A percentile compares a stretch with the other conserved stretches of the same genome.
These are phyloP conservation scores for Neurospora tetrasperma DNA, from an alignment of 495 filamentous ascomycete genomes.

Conservation along the genomic window DNA sequence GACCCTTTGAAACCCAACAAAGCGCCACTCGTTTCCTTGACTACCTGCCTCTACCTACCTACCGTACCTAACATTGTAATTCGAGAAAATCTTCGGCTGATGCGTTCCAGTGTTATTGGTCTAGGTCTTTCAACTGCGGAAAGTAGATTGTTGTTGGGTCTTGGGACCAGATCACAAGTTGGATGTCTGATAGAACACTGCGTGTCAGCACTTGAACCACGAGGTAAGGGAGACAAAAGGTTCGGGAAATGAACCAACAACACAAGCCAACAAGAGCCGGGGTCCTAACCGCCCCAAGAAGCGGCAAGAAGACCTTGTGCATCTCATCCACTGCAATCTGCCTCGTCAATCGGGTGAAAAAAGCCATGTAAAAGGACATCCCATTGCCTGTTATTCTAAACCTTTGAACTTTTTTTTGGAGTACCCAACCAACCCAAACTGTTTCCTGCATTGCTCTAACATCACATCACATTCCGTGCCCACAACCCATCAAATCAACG, in stretches of 20 bases:
- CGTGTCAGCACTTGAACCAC: not conserved
- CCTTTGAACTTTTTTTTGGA: not conserved
- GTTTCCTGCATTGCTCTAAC: not conserved
- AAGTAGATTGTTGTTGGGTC: not conserved
- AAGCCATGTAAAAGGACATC: no score
- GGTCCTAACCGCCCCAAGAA: not conserved
- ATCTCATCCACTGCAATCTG: no score
- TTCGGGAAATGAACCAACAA: not conserved
- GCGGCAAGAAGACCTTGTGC: not conserved
- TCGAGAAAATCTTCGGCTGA: not conserved
- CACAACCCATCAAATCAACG: constrained; percentile 3
- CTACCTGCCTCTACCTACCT: no score
- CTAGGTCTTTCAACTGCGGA: not conserved
- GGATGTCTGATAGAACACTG: not conserved
- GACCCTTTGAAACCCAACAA: not conserved
- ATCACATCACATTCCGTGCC: not conserved
- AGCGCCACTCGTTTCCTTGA: not conserved
- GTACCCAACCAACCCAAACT: not conserved
- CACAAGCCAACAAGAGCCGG: no score
- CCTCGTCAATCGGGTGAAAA: no score
- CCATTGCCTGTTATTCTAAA: no score
- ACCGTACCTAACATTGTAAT: not conserved
- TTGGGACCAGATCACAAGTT: not conserved
- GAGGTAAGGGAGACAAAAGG: not conserved
- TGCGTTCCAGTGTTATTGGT: not conserved